Evolutionary conservation across 1,284 basidiomycete species (phyloP), one percentile per base, ranked within the genome.

Genomic region (Heliocybe sulcata): DNA sequence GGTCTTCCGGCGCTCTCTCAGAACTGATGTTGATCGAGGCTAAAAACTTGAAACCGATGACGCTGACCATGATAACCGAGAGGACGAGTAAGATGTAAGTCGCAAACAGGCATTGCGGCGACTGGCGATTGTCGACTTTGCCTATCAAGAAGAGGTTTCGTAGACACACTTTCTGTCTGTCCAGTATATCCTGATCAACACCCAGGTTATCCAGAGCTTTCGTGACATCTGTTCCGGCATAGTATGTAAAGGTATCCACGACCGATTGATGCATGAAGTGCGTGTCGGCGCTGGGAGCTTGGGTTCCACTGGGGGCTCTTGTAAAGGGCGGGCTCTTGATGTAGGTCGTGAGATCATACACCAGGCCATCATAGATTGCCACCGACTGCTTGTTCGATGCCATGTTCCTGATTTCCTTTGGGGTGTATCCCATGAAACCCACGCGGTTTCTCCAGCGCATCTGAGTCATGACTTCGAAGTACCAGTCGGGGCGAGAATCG

Each of bases 21-120:
- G 86, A 73, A 50, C 83, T 81, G 65, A 98, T 92, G 71, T 95
- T 95, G 68, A 98, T 77, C 0, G 94, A 95, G 0, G 94, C 93
- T 58, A 98, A 74, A 76, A 98, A 99, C 74, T 99, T 99, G 88
- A 99, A 98, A 0, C 89, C 94, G 65, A 99, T 96, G 66, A 98
- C 90, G 56, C 87, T 76, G 55, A 98, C 91, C 94, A 99, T 98
- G 73, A 98, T 76, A 64, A 92, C 77, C 1, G 93, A 96, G 22
- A 99, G 72, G 0, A 85, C 91, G 54, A 99, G 83, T 8, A 99
- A 80, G 64, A 99, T 92, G 70, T 96, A 95, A 45, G 85, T 89
- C 20, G 94, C 85, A 72, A 99, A 98, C 48, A 86, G 78, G 68
- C 96, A 99, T 69, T 94, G 89, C 0, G 92, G 78, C 1, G 93